Evolutionary conservation across 371 early-diverging fungal genomes (phyloP).

Genomic region (Batrachochytrium dendrobatidis): DNA sequence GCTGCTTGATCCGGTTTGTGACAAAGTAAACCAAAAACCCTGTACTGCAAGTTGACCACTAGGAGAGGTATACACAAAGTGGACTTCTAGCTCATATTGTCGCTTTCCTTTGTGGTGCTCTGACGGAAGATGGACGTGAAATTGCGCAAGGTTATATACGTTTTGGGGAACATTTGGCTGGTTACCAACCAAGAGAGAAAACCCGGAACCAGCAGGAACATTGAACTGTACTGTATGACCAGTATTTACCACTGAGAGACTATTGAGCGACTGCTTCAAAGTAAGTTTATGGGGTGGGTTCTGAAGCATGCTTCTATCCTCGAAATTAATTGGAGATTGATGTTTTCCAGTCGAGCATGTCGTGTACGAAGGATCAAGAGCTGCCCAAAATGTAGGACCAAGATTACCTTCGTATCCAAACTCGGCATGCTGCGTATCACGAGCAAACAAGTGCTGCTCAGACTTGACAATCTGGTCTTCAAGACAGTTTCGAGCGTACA

Average conservation of each 20-base stretch:
- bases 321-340: slow-evolving; percentile 16
- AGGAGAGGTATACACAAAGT: slow-evolving; percentile 34
- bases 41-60: slow-evolving; percentile 27
- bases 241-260: slow-evolving; percentile 40
- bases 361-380: not conserved
- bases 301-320: not conserved
- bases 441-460: too few species aligned
- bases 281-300: slow-evolving; percentile 22
- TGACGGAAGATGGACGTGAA: slow-evolving; percentile 46
- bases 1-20: slow-evolving; percentile 9
- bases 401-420: not conserved
- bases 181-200: slow-evolving; percentile 1
- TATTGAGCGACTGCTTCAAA: slow-evolving; percentile 39
- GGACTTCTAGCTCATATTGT: slow-evolving; percentile 28
- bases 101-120: slow-evolving; percentile 36
- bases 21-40: slow-evolving; percentile 31
- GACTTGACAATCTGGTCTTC: too few species aligned
- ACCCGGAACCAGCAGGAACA: slow-evolving; percentile 23
- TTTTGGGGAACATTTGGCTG: too few species aligned
- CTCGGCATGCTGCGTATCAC: too few species aligned
- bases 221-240: slow-evolving; percentile 35
- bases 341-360: not conserved
- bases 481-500: too few species aligned
- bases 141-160: slow-evolving; percentile 26
- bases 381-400: not conserved